These are phyloP conservation scores for Cicer pinnatifidum DNA, from an alignment of 306 rosid genomes.

Conservation along the genomic window DNA sequence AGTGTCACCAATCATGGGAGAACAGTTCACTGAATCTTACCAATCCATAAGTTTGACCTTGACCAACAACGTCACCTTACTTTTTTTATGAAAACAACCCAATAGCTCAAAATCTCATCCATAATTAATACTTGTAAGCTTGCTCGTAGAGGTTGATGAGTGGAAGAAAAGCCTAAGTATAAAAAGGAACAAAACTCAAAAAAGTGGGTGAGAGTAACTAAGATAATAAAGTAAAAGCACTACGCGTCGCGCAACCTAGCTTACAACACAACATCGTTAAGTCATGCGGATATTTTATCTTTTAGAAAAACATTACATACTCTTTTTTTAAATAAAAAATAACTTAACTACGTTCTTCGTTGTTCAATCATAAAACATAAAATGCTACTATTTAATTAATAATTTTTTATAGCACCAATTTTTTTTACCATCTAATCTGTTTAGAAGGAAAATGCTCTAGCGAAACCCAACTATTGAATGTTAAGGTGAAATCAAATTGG, in stretches of 20 bases:
- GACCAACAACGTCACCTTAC: constrained; percentile 45
- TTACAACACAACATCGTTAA: neutral
- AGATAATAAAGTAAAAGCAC: neutral
- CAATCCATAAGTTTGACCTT: constrained; percentile 48
- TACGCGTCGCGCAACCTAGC: constrained; percentile 45
- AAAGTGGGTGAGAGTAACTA: constrained; percentile 1
- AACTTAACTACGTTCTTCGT: too few species aligned
- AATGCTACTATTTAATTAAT: too few species aligned
- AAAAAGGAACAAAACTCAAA: neutral
- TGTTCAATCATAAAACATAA: too few species aligned
- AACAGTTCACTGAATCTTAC: constrained; percentile 51
- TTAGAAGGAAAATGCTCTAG: neutral
- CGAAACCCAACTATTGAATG: neutral
- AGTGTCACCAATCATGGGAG: constrained; percentile 35
- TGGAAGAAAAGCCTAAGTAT: constrained; percentile 57
- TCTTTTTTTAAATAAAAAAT: too few species aligned
- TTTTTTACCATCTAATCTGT: neutral
- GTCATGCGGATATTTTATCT: neutral
- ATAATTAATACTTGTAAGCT: constrained; percentile 47
- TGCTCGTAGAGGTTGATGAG: constrained; percentile 58
- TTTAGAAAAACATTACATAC: too few species aligned
- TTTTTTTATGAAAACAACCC: constrained; percentile 24
- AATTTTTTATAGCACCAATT: neutral
- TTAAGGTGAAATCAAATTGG: neutral
- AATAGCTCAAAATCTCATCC: constrained; percentile 10